A percentile compares a stretch with the other conserved stretches of the same genome.
phyloP scores from a whole-genome alignment of 139 green algal genomes.

The Asterochloris sp. region DNA sequence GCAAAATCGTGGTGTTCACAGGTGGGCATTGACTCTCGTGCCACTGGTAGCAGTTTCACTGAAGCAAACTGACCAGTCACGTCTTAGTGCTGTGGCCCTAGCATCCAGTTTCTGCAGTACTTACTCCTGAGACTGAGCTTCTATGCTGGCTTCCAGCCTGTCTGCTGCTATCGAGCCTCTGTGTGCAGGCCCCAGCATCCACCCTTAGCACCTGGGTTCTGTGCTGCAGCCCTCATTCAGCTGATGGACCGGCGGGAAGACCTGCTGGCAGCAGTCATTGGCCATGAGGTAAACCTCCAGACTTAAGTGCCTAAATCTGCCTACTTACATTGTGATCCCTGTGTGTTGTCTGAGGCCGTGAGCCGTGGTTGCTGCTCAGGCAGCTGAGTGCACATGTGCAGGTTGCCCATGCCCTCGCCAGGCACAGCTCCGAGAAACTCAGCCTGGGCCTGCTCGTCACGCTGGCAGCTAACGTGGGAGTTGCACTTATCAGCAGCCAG shows the following conservation, averaged over 20 bases:
- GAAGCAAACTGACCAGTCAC: neutral
- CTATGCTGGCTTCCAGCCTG: neutral
- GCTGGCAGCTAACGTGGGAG: neutral
- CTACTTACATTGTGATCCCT: too few relatives aligned
- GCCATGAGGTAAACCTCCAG: neutral
- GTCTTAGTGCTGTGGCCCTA: too few relatives aligned
- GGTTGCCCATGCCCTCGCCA: slow-evolving; percentile 44
- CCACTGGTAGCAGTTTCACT: neutral
- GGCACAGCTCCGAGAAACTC: slow-evolving; percentile 48
- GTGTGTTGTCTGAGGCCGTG: too few relatives aligned
- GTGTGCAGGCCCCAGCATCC: neutral
- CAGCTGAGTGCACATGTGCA: slow-evolving; percentile 3
- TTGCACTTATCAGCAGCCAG: neutral
- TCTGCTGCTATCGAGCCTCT: neutral
- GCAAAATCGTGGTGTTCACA: slow-evolving; percentile 49
- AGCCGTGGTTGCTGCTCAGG: too few relatives aligned
- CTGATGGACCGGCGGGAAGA: slow-evolving; percentile 39
- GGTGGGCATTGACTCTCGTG: neutral
- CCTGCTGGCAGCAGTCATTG: slow-evolving; percentile 49
- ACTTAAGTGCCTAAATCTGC: too few relatives aligned
- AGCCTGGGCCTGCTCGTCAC: slow-evolving; percentile 24
- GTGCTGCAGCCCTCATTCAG: slow-evolving; percentile 35
- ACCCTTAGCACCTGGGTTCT: neutral
- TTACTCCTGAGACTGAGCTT: too few relatives aligned
- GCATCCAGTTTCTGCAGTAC: too few relatives aligned